Evolutionary conservation across 495 filamentous ascomycete species (phyloP).

Genomic region (Xylaria grammica): DNA sequence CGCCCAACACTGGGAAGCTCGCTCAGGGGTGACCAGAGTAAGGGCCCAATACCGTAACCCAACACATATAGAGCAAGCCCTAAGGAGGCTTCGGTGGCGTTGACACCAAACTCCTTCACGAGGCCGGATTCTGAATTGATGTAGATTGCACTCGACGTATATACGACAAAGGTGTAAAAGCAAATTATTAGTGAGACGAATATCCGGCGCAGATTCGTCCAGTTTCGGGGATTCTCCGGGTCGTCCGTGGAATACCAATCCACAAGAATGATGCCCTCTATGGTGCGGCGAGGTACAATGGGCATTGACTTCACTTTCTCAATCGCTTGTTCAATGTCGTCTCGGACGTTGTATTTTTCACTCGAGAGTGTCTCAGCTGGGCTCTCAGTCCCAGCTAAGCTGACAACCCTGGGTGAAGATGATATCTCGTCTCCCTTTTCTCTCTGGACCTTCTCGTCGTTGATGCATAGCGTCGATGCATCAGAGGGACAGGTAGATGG

Average conservation of each 20-base stretch:
- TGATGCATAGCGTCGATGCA: constrained; percentile 32
- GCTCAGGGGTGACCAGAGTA: constrained; percentile 46
- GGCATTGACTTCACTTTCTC: constrained; percentile 54
- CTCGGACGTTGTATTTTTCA: constrained; percentile 46
- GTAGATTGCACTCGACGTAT: constrained; percentile 58
- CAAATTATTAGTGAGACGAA: constrained; percentile 58
- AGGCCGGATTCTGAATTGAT: constrained; percentile 50
- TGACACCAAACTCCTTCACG: constrained; percentile 55
- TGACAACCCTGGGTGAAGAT: constrained; percentile 59
- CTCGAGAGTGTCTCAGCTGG: constrained; percentile 40
- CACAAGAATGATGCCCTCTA: constrained; percentile 60
- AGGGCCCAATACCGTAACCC: constrained; percentile 61
- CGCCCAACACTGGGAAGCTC: constrained; percentile 72
- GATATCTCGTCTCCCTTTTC: constrained; percentile 28
- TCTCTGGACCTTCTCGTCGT: constrained; percentile 44
- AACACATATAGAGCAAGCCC: constrained; percentile 63
- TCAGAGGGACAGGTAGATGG: constrained; percentile 21
- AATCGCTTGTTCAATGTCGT: constrained; percentile 47
- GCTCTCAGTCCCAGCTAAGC: constrained; percentile 44
- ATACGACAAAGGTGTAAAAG: constrained; percentile 55
- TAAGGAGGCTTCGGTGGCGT: constrained; percentile 58
- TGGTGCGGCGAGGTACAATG: constrained; percentile 47
- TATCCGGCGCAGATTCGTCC: constrained; percentile 44
- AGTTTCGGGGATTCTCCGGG: constrained; percentile 63
- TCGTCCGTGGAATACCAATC: constrained; percentile 63